phyloP scores from a whole-genome alignment of 495 filamentous ascomycete species.

The Neurospora tetrasperma region DNA sequence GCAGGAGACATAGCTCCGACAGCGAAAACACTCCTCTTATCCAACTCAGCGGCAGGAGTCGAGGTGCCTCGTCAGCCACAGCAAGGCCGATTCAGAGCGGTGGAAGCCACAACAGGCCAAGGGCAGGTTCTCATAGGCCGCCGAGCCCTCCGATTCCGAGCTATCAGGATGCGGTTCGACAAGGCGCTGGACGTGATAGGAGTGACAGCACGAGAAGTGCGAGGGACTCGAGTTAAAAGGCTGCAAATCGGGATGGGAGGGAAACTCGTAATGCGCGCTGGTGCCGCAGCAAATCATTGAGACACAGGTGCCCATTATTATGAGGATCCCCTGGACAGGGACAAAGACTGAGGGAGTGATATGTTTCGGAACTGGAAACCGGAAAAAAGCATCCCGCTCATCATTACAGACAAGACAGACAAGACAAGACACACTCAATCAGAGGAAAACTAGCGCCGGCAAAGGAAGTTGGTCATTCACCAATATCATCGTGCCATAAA shows the following conservation, averaged over 20 bases:
- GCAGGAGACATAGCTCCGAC: conserved; percentile 42
- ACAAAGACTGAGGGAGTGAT: neutral
- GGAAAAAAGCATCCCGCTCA: neutral
- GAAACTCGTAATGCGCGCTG: neutral
- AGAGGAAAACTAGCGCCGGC: neutral
- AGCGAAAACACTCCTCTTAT: conserved; percentile 32
- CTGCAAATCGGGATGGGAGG: neutral
- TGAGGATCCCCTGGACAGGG: neutral
- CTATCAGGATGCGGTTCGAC: conserved; percentile 53
- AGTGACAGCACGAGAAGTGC: conserved; percentile 29
- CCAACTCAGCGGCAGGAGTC: conserved; percentile 25
- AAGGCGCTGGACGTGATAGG: conserved; percentile 38
- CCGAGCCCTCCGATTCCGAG: conserved; percentile 50
- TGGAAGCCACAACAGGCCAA: neutral
- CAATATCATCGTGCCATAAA: neutral
- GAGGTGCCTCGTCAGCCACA: conserved; percentile 33
- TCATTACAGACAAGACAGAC: neutral
- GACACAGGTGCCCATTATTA: neutral
- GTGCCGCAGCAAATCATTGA: neutral
- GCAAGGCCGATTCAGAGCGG: conserved; percentile 24
- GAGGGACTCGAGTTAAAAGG: conserved; percentile 8
- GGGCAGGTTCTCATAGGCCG: conserved; percentile 8
- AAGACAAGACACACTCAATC: neutral
- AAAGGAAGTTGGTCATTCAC: neutral
- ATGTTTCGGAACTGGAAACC: neutral